Evolutionary conservation across 805 yeast genomes (phyloP), one percentile per base, ranked within the genome.

Genomic region (Candida pini): DNA sequence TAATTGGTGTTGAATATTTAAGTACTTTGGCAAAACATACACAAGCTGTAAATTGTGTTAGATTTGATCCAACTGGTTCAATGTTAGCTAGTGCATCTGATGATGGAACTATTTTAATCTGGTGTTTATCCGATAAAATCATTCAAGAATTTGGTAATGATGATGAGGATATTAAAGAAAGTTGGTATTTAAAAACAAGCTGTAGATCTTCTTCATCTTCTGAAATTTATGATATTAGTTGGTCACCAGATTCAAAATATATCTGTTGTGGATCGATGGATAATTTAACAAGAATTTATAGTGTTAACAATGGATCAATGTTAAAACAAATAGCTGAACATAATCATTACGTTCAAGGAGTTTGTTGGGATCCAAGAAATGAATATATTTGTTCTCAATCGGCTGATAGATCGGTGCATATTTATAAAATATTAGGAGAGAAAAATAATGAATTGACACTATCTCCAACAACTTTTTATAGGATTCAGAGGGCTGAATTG

Each of bases 261-360:
- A 66, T 92, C 19, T 76, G 84, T n/a, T 76, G 92, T 6, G 97
- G 96, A 1, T 80, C 95, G 12, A 87, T 90, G 86, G 97, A 92
- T 59, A 86, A 87, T 49, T 68, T 77, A 6, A 73, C 88, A 9
- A 66, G 95, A 30, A 68, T 90, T 0, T 86, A 78, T 49, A 70
- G 71, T 41, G 74, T 72, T 4, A 49, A 55, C 1, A 68, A 68
- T 2, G 92, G 90, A 0, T 62, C 64, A 20, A 71, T 77, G 45
- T 63, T 81, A 1, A 56, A 66, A 18, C 81, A 76, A 45, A 65
- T 80, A 40, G 74, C 75, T 5, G 86, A 83, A 38, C 97, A 92
- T 58, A 65, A 66, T 30, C 96, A 89, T 56, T 90, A 86, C 48
- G 94, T 92, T 3, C 99, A 92, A 59, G 99, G 99, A 3, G 90